Evolutionary conservation across 2,329 filamentous ascomycete species (phyloP).

Genomic region (Exutisphaerella laricina): DNA sequence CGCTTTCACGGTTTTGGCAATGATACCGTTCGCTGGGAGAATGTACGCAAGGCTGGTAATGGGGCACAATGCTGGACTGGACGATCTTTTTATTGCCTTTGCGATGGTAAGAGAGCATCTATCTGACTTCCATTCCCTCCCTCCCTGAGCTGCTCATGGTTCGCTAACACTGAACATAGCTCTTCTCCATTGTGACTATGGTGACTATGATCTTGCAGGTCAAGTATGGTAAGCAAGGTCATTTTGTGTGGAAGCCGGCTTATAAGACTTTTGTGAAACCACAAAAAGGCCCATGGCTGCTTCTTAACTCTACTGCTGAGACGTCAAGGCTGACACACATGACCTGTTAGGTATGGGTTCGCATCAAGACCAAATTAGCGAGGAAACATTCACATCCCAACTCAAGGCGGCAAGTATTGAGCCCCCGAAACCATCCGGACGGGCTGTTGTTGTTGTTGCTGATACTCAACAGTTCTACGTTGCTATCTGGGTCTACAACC

Average conservation of each 20-base stretch:
- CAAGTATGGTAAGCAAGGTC: no score
- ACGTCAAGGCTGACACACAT: no score
- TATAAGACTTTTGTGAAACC: no score
- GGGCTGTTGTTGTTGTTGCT: background rate
- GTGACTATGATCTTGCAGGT: slow-evolving; percentile 19
- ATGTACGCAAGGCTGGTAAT: slow-evolving; percentile 15
- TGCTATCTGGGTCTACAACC: slow-evolving; percentile 33
- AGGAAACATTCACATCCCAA: slow-evolving; percentile 10
- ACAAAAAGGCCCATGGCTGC: no score
- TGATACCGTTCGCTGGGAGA: slow-evolving; percentile 12
- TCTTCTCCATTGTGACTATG: slow-evolving; percentile 17
- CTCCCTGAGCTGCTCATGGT: no score
- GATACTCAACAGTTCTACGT: slow-evolving; percentile 15
- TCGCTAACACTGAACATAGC: no score
- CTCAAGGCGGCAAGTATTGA: slow-evolving; percentile 18
- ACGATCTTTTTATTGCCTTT: slow-evolving; percentile 23
- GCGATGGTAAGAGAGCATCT: slow-evolving; percentile 13
- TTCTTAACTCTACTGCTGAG: no score
- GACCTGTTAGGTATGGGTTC: no score
- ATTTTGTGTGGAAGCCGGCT: no score
- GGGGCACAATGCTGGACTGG: slow-evolving; percentile 19
- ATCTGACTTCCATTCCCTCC: no score
- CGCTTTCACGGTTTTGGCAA: slow-evolving; percentile 17
- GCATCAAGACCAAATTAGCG: slow-evolving; percentile 14
- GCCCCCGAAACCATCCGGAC: background rate